Base-by-base conservation (phyloP, 2,329 filamentous ascomycete genomes). In the Cryphonectria parasitica region DNA sequence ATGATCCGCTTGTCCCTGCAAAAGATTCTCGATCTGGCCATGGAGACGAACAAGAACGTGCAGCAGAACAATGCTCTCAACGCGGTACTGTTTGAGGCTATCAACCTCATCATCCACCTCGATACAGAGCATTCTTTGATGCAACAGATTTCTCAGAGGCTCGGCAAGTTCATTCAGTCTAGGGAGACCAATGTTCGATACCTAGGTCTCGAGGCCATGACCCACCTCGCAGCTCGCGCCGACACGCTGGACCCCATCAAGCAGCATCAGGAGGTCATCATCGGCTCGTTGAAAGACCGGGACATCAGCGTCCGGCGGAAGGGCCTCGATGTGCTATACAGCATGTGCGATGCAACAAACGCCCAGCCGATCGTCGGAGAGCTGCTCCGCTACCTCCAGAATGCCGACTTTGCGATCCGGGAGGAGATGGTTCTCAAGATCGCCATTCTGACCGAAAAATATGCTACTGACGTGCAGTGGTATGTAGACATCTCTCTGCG, bases 381-480 rank as follows among this genome's bases (percentile, higher is more conserved):
- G 82, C 89, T 99, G 66, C 83, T 99, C 67, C 93, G 95, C 75
- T 98, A 98, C 80, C 88, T 99, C 11, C 95, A 98, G 78, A 97
- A 94, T 69, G 96, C 96, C 64, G 96, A 99, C 80, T 99, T 97
- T 80, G 95, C 95, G 6, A 98, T 99, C 76, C 90, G 97, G 74
- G 97, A 99, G 83, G 96, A 99, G 81, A 99, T 99, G 96, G 96
- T 98, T 4, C 86, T 99, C 73, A 99, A 99, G 83, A 97, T 99
- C 81, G 96, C 96, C 67, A 99, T 99, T 77, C 82, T 99, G 74
- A 98, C 97, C 0, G 96, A 99, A 80, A 98, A 98, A 79, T 99
- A 99, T 79, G 96, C 96, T 34, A 98, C 95, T 0, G 96, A 99
- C 77, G 93, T 97, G 28, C 95, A 98, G 83, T 99, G 96, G 96